Evolutionary conservation across 192 early-diverging fungal species (phyloP).

Genomic region (Mortierella claussenii): DNA sequence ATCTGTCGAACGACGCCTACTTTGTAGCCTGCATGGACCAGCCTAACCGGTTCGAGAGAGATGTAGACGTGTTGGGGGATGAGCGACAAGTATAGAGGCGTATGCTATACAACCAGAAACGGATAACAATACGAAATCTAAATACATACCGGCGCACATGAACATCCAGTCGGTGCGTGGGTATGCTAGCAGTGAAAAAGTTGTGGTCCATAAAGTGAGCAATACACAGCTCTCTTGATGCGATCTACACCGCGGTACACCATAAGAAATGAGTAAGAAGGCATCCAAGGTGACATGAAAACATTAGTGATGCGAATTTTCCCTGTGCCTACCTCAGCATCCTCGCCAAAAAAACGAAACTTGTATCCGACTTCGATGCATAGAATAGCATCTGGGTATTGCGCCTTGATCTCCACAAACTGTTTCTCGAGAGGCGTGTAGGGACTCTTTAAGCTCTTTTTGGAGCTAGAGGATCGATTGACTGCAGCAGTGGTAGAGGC

Average conservation of each 20-base stretch:
- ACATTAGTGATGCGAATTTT: neutral
- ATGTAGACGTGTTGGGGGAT: too few species aligned
- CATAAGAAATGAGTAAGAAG: neutral
- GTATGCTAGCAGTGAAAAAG: constrained; percentile 85
- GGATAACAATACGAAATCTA: neutral
- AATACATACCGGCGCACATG: constrained; percentile 76
- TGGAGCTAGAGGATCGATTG: constrained; percentile 11
- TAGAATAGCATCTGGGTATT: constrained; percentile 78
- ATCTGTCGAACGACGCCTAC: constrained; percentile 87
- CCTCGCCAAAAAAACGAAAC: constrained; percentile 91
- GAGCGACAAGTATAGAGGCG: too few species aligned
- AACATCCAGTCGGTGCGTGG: constrained; percentile 78
- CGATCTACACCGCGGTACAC: constrained; percentile 56
- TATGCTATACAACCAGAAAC: neutral
- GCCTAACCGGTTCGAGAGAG: too few species aligned
- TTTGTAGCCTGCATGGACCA: constrained; percentile 86
- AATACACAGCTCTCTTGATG: constrained; percentile 81
- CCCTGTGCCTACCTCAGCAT: constrained; percentile 83
- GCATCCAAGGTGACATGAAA: constrained; percentile 4
- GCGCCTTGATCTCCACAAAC: constrained; percentile 76
- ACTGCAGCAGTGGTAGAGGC: neutral
- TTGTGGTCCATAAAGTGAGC: constrained; percentile 82
- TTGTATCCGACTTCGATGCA: constrained; percentile 96
- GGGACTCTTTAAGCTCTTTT: constrained; percentile 40
- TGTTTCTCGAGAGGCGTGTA: constrained; percentile 90